A percentile compares a stretch with the other conserved stretches of the same genome.
These are phyloP conservation scores for Magnaporthiopsis incrustans DNA, from an alignment of 2,329 filamentous ascomycete species.

Conservation along the genomic window DNA sequence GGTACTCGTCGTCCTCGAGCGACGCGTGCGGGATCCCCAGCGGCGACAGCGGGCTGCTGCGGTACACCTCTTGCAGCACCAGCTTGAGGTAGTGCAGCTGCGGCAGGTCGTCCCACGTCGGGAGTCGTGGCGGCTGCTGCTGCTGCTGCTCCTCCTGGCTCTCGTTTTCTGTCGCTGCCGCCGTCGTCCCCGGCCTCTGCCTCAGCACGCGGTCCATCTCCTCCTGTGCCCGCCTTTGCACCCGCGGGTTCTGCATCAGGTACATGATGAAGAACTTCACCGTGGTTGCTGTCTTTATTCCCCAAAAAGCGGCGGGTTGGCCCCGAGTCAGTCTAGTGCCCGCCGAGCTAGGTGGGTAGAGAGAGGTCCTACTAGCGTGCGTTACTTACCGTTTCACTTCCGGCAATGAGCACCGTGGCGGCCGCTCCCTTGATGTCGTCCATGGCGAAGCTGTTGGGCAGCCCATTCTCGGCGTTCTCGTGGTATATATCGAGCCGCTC, in stretches of 20 bases:
- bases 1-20: constrained; percentile 30
- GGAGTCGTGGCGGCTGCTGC: constrained; percentile 17
- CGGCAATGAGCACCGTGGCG: constrained; percentile 20
- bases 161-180: not conserved
- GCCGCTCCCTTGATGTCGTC: constrained; percentile 22
- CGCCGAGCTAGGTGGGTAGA: no score
- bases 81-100: constrained; percentile 27
- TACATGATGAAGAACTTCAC: constrained; percentile 29
- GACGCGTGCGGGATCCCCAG: constrained; percentile 31
- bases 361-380: no score
- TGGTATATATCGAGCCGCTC: constrained; percentile 7
- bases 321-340: no score
- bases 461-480: constrained; percentile 2
- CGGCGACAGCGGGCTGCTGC: constrained; percentile 24
- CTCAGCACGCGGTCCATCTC: constrained; percentile 27
- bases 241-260: constrained; percentile 30
- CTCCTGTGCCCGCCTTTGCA: constrained; percentile 23
- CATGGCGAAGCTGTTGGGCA: constrained; percentile 14
- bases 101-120: constrained; percentile 14
- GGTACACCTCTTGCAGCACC: constrained; percentile 27
- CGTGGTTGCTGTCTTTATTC: constrained; percentile 18
- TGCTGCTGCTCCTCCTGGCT: no score
- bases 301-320: not conserved
- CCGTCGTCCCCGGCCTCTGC: constrained; percentile 14
- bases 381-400: constrained; percentile 18